Base-by-base conservation (phyloP, 192 early-diverging fungal species). In the Podila clonocystis region DNA sequence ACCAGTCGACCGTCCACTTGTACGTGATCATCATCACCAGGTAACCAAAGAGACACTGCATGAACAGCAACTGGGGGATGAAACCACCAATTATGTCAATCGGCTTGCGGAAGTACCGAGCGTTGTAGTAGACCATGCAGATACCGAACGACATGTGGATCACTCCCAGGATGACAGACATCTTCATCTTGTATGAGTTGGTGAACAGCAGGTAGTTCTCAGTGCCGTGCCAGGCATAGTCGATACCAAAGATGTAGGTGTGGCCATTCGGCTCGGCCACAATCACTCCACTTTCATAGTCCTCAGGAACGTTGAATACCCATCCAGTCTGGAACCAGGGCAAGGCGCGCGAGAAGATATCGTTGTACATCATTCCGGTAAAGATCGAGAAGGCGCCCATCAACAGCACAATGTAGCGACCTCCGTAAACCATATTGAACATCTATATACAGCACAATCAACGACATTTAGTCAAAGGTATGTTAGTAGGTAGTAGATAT, bases 161-260 rank as follows among this genome's bases (percentile, higher is more conserved):
- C 26, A 99, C 96, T 68, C 98, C 98, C 28, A 99, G 67, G 60
- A 99, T 89, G 75, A 99, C 92, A 8, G 96, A 94, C 93, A 95
- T 94, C 85, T 99, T 99, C 98, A 99, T 99, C 90, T 99, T 99
- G 90, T 99, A 99, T 59, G 97, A 98, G 87, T 99, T 99, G 60
- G 92, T 90, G 76, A 99, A 99, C 58, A 99, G 71, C 61, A 99
- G 91, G 74, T 85, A 91, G 88, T 99, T 99, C 52, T 97, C 95
- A 9, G 96, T 88, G 50, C 91, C 92, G 68, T 97, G 94, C 98
- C 98, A 99, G 11, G 93, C 60, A 38, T 80, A 80, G 15, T 80
- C 77, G 33, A 80, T 80, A 65, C 77, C 77, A 29, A 80, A 80
- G 3, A 65, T 65, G 30, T 80, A 80, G 24, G 62, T 90, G 41